Evolutionary conservation across 1,284 basidiomycete species (phyloP).

Genomic region (Heterobasidion occidentale): DNA sequence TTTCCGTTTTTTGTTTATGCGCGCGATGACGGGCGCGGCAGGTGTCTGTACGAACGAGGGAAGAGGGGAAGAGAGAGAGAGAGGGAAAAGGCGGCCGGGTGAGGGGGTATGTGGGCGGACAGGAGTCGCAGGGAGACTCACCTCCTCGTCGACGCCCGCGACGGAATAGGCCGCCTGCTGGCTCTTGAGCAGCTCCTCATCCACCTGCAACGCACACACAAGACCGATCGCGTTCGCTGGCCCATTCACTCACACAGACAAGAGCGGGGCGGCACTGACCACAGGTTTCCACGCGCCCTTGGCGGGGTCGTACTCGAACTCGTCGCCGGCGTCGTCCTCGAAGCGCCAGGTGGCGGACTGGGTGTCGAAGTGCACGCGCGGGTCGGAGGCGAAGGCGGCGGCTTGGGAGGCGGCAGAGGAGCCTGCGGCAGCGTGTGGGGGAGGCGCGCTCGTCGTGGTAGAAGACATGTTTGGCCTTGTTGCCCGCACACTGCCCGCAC

Average conservation of each 20-base stretch:
- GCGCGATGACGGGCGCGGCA: constrained; percentile 73
- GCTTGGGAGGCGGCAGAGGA: constrained; percentile 47
- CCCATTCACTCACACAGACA: background rate
- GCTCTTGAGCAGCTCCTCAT: constrained; percentile 73
- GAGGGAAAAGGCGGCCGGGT: constrained; percentile 9
- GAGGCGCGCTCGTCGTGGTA: constrained; percentile 20
- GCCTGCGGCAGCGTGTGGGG: constrained; percentile 39
- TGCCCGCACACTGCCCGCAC: background rate
- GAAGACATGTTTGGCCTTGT: constrained; percentile 8
- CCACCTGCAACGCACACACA: constrained; percentile 39
- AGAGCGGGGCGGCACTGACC: constrained; percentile 38
- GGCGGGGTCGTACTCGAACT: constrained; percentile 79
- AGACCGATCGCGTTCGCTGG: constrained; percentile 1
- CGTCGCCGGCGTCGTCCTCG: constrained; percentile 83
- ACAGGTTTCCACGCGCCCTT: constrained; percentile 78
- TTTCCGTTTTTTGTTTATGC: constrained; percentile 73
- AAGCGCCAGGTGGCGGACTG: constrained; percentile 76
- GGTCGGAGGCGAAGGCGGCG: constrained; percentile 68
- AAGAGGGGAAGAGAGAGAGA: constrained; percentile 12
- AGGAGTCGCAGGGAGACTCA: constrained; percentile 27
- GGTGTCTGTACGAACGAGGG: no score
- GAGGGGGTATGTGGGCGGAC: background rate
- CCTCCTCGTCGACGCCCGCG: constrained; percentile 85
- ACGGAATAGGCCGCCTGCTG: constrained; percentile 93
- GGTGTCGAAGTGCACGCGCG: constrained; percentile 75